phyloP scores from a whole-genome alignment of 306 rosid genomes.

The Pterocarpus santalinus region DNA sequence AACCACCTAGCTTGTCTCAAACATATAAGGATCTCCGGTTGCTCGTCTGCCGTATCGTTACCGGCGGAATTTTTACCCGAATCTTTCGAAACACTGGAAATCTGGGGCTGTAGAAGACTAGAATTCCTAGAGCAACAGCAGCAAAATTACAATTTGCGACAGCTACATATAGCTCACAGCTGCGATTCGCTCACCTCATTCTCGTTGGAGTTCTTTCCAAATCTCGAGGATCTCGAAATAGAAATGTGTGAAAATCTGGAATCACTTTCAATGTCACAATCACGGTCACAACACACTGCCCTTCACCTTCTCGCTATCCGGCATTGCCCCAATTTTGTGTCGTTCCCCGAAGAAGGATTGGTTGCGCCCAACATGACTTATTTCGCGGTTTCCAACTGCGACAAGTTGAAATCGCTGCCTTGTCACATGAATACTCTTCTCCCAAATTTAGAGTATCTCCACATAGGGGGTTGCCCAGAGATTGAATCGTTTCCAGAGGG shows the following conservation, averaged over 20 bases:
- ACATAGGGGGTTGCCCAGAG: not conserved
- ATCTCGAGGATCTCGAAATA: not conserved
- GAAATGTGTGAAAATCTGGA: not conserved
- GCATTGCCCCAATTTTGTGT: not conserved
- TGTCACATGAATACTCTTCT: not conserved
- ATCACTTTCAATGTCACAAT: not conserved
- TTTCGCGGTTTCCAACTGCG: not conserved
- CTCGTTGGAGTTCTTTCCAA: not conserved
- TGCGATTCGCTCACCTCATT: conserved; percentile 2
- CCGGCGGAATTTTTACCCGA: not conserved
- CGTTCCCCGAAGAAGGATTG: conserved; percentile 2
- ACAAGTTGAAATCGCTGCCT: not conserved
- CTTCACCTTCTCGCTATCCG: not conserved
- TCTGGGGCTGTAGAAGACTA: not conserved
- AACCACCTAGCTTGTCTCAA: not conserved
- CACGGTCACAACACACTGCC: not conserved
- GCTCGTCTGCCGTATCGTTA: not conserved
- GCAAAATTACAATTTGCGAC: not conserved
- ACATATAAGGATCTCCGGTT: not conserved
- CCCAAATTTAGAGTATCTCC: not conserved
- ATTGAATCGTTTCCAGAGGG: conserved; percentile 1
- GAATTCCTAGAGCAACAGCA: not conserved
- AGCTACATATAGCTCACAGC: not conserved
- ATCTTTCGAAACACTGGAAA: not conserved
- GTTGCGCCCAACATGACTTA: not conserved